phyloP scores from a whole-genome alignment of 2,329 filamentous ascomycete species.

The Penicillium freii region DNA sequence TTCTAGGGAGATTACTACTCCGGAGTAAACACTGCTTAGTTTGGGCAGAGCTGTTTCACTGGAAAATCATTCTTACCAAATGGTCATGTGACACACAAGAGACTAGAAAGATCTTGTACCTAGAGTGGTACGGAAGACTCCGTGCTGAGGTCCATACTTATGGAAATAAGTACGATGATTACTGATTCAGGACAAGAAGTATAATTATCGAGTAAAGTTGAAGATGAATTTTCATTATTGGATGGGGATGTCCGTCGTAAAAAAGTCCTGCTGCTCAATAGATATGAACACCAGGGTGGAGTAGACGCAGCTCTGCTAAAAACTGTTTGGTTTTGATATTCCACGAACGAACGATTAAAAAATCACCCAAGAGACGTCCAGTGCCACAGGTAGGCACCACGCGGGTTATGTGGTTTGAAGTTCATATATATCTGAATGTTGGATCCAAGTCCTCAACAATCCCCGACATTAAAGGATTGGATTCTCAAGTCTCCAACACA shows the following conservation, averaged over 20 bases:
- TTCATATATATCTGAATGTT: neutral
- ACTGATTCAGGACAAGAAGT: neutral
- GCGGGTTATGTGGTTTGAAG: conserved; percentile 27
- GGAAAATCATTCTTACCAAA: neutral
- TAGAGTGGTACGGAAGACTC: too few relatives aligned
- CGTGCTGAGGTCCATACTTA: neutral
- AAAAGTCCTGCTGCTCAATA: conserved; percentile 47
- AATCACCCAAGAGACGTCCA: conserved; percentile 42
- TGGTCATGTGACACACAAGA: neutral
- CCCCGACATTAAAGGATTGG: conserved; percentile 9
- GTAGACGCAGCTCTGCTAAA: conserved; percentile 52
- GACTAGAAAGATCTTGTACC: neutral
- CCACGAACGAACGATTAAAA: conserved; percentile 45
- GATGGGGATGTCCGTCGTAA: conserved; percentile 45
- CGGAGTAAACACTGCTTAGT: neutral
- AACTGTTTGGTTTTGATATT: conserved; percentile 49
- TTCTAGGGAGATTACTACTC: neutral
- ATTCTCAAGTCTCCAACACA: neutral
- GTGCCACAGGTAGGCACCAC: conserved; percentile 25
- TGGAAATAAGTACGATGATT: neutral
- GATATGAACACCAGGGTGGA: conserved; percentile 47
- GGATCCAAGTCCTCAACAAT: conserved; percentile 3
- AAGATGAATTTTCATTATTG: neutral
- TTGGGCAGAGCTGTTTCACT: too few relatives aligned
- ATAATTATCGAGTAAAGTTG: neutral